Conservation (phyloP, 1,139 yeast species). For the Hemisphaericaspora xylanilytica region DNA sequence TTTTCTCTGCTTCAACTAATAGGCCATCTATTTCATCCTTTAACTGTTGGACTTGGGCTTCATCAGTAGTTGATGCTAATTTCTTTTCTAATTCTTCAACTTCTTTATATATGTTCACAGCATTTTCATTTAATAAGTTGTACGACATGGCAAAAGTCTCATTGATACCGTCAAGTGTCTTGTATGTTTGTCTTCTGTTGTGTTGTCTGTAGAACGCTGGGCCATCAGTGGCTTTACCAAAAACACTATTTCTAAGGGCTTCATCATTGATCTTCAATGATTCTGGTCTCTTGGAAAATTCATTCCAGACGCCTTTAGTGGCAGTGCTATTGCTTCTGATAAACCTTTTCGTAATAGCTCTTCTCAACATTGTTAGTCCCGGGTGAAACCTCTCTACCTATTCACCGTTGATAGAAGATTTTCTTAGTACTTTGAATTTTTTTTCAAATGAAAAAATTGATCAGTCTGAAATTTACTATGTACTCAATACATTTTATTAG, state of each 20-base stretch:
- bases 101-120: constrained; percentile 20
- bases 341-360: constrained; percentile 6
- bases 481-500: constrained; percentile 1
- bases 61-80: constrained; percentile 7
- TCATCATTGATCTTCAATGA: constrained; percentile 34
- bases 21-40: constrained; percentile 21
- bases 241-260: constrained; percentile 29
- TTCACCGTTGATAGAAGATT: not conserved
- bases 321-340: constrained; percentile 10
- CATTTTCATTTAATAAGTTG: constrained; percentile 52
- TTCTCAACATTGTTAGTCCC: constrained; percentile 6
- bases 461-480: not conserved
- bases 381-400: not conserved
- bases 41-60: constrained; percentile 9
- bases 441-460: constrained; percentile 1
- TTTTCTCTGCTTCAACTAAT: constrained; percentile 50
- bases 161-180: constrained; percentile 65
- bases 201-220: constrained; percentile 28
- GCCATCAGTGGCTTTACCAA: constrained; percentile 31
- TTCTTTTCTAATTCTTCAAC: constrained; percentile 17
- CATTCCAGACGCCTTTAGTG: constrained; percentile 46
- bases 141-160: constrained; percentile 73
- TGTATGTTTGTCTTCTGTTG: constrained; percentile 38
- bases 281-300: constrained; percentile 41
- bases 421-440: not conserved